phyloP scores from a whole-genome alignment of 176 grass and related monocot genomes.

The Zoysia pacifica region DNA sequence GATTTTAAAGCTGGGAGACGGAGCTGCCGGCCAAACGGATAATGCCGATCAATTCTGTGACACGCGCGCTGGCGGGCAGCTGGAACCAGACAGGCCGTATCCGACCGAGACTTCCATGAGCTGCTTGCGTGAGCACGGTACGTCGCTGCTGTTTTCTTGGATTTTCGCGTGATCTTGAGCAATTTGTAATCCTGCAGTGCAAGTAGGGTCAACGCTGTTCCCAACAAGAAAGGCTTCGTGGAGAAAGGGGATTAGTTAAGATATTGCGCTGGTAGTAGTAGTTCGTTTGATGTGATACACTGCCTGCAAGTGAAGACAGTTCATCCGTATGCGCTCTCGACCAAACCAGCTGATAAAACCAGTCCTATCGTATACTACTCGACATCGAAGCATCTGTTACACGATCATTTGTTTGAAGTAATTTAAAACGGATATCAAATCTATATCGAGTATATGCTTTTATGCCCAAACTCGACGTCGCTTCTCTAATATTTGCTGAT shows the following conservation, averaged over 20 bases:
- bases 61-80: conserved; percentile 12
- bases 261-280: not conserved
- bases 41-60: conserved; percentile 21
- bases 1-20: conserved; percentile 10
- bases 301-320: not conserved
- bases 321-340: not conserved
- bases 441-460: not conserved
- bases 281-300: not conserved
- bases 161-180: not conserved
- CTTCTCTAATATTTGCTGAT: conserved; percentile 1
- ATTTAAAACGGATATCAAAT: not conserved
- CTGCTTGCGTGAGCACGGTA: not conserved
- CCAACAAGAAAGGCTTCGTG: not conserved
- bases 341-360: not conserved
- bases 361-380: not conserved
- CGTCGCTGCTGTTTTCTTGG: not conserved
- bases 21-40: not conserved
- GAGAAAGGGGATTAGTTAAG: not conserved
- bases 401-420: not conserved
- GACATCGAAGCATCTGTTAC: not conserved
- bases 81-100: conserved; percentile 38
- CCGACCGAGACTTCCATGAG: not conserved
- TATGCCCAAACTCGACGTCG: not conserved
- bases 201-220: conserved; percentile 9
- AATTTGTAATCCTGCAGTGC: not conserved